Evolutionary conservation across 1,284 basidiomycete genomes (phyloP), one percentile per base, ranked within the genome.

Genomic region (Naganishia cerealis): DNA sequence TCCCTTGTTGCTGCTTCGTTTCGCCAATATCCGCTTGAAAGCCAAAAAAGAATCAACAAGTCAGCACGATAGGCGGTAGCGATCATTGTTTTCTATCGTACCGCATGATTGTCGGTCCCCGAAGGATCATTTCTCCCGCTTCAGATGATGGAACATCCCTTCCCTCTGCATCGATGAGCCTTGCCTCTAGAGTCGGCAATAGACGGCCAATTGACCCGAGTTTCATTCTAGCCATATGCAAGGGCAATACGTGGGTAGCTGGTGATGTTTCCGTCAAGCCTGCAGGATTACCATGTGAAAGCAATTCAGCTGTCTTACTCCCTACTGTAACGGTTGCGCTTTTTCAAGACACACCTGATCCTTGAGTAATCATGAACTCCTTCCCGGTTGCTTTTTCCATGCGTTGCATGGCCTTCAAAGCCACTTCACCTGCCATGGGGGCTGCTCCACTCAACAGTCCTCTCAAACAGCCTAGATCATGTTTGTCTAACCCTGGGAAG

Each of bases 101-200:
- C 86, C 90, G 91, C 90, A 92, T 92, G 63, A 93, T 83, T 2
- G 82, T 86, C 0, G 89, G 88, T 0, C 91, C 91, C 61, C 87
- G 83, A 7, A 92, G 71, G 88, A 90, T 92, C 10, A 95, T 75
- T 77, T 95, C 92, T 4, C 93, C 92, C 0, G 85, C 79, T 69
- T 87, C 80, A 15, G 84, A 85, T 26, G 84, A 84, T 15, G 86
- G 56, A 10, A 76, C 74, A 57, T 81, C 80, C 13, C 72, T 71
- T 15, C 76, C 77, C 18, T 79, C 74, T 4, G 71, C 67, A 61
- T 74, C 72, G 5, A 95, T 87, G 16, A 97, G 78, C 8, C 90
- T 85, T 0, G 88, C 87, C 75, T 93, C 86, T 36, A 93, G 84
- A 70, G 90, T 91, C 0, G 94, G 88, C 13, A 94, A 77, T 2